Base-by-base conservation (phyloP, 2,329 filamentous ascomycete genomes). In the Plectosphaerella cucumerina region DNA sequence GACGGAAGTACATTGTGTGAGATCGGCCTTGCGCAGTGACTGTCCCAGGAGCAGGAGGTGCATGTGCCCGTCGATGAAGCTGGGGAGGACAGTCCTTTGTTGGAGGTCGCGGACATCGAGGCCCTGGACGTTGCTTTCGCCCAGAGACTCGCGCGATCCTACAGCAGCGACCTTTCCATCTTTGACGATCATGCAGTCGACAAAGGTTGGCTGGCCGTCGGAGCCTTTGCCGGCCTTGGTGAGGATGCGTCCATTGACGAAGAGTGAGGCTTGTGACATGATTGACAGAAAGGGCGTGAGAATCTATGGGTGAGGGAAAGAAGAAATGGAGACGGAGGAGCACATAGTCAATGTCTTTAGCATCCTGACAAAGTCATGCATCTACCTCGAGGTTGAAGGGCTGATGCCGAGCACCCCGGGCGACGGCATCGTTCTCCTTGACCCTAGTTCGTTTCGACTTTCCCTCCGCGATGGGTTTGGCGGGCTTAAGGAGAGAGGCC, bases 61-160 rank as follows among this genome's bases (percentile, higher is more conserved):
- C 64, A 71, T 72, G 48, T 75, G 72, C 3, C 67, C 69, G 54
- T 75, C 71, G 20, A 74, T 69, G 57, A 74, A 73, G 2, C 70
- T 67, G 2, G 72, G 70, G 1, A 74, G 56, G 4, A 59, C 17
- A 2, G 43, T 49, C 10, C 42, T 20, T 12, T 51, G 49, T 3
- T 41, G 20, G 15, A 53, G 49, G 21, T 53, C 35, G 3, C 22
- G 42, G 3, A 51, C 41, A 5, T 51, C 15, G 11, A 49, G 3
- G 1, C n/a, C 17, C 8, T 22, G 11, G 4, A 22, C 9, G 3
- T 41, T 21, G 14, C 35, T 10, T 6, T 37, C 41, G 2, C 10
- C 8, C 1, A 53, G 21, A 14, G 48, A 41, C 21, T 21, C 23
- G 10, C 34, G 42, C 8, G 15, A 15, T 9, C 52, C 52, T 6